Conservation (phyloP, 768 basidiomycete genomes). For the Tulasnella sp. region DNA sequence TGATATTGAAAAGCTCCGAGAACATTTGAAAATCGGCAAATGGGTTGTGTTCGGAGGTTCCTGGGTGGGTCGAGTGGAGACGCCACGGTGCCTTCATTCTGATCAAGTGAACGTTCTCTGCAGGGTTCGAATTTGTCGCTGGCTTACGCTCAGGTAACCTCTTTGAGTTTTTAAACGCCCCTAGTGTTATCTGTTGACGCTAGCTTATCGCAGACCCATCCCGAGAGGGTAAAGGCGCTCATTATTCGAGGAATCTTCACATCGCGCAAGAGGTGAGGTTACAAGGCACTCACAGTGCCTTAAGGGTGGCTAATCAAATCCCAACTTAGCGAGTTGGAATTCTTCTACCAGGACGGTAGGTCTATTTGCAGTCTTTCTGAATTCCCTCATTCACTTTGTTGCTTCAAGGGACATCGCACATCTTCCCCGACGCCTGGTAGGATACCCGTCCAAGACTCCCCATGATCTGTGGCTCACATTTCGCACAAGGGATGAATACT, state of each 20-base stretch:
- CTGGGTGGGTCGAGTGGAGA: conserved; percentile 55
- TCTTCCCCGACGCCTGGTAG: conserved; percentile 84
- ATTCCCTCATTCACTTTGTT: not conserved
- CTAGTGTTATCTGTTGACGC: conserved; percentile 3
- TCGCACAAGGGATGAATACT: too few relatives aligned
- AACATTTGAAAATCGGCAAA: conserved; percentile 69
- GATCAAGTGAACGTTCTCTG: conserved; percentile 33
- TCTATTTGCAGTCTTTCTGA: not conserved
- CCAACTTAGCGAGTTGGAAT: conserved; percentile 70
- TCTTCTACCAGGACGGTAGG: conserved; percentile 84
- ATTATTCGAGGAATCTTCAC: conserved; percentile 85
- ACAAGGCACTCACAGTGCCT: not conserved
- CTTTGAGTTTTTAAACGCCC: not conserved
- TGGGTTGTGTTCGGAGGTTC: conserved; percentile 97
- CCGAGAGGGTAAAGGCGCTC: conserved; percentile 72
- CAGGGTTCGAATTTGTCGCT: conserved; percentile 81
- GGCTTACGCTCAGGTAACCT: conserved; percentile 73
- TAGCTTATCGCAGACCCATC: conserved; percentile 56
- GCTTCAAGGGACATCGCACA: conserved; percentile 21
- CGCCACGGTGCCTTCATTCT: not conserved
- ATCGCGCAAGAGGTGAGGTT: conserved; percentile 62
- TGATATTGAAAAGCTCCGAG: conserved; percentile 79
- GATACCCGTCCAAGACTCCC: too few relatives aligned
- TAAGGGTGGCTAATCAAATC: not conserved
- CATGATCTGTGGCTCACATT: too few relatives aligned